phyloP scores from a whole-genome alignment of 345 rosid species.

The Ceriops zippeliana region DNA sequence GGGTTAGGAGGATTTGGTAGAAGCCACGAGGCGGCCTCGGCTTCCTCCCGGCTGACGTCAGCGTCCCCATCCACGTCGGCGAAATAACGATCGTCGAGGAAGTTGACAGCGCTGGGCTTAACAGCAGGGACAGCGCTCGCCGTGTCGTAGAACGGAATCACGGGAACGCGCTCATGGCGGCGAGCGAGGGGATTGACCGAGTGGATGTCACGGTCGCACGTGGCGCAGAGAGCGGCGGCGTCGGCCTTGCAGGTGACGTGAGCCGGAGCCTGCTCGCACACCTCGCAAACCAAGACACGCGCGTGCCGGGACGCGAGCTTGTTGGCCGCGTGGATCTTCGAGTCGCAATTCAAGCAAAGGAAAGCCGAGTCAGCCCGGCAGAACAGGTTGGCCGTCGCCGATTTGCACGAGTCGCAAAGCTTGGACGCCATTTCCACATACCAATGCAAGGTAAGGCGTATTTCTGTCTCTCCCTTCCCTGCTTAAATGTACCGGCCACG shows the following conservation, averaged over 20 bases:
- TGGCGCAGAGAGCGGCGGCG: conserved; percentile 93
- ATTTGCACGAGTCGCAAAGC: conserved; percentile 91
- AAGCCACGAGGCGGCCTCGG: conserved; percentile 81
- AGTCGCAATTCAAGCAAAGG: conserved; percentile 77
- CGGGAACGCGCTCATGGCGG: conserved; percentile 85
- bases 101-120: conserved; percentile 44
- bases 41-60: conserved; percentile 71
- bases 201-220: conserved; percentile 97
- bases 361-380: conserved; percentile 95
- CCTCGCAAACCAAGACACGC: conserved; percentile 86
- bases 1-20: conserved; percentile 52
- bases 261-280: conserved; percentile 99
- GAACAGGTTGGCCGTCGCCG: conserved; percentile 77
- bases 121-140: conserved; percentile 34
- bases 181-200: conserved; percentile 90
- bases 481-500: not conserved
- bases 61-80: conserved; percentile 42
- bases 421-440: conserved; percentile 61
- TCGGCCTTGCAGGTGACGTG: conserved; percentile 97
- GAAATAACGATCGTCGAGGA: conserved; percentile 45
- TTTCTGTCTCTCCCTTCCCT: not conserved
- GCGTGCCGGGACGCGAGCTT: conserved; percentile 95
- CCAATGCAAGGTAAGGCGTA: not conserved
- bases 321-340: conserved; percentile 85
- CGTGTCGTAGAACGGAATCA: conserved; percentile 70